These are phyloP conservation scores for Talaromyces sp. DNA, from an alignment of 2,329 filamentous ascomycete genomes.

Conservation along the genomic window DNA sequence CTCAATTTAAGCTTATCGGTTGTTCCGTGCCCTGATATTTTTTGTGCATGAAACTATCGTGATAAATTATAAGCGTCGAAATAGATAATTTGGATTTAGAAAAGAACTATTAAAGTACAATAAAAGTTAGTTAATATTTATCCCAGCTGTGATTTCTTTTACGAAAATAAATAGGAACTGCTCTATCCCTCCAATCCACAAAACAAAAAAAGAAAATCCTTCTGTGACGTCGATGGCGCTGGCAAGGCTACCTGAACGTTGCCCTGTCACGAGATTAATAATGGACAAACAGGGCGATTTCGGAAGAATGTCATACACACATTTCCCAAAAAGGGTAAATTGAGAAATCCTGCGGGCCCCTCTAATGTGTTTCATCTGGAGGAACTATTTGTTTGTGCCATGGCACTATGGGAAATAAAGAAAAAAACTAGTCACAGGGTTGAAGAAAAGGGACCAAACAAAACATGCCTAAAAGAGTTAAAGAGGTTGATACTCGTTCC, in stretches of 20 bases:
- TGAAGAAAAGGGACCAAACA: neutral
- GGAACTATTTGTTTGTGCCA: neutral
- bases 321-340: neutral
- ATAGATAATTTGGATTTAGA: neutral
- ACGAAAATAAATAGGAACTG: neutral
- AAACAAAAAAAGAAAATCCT: neutral
- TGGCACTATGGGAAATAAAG: neutral
- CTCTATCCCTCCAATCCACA: neutral
- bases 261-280: neutral
- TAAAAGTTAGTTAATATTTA: neutral
- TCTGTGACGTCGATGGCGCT: neutral
- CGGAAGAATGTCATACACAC: neutral
- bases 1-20: neutral
- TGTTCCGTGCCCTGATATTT: neutral
- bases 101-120: neutral
- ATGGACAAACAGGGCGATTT: neutral
- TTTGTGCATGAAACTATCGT: neutral
- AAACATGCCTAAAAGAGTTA: neutral
- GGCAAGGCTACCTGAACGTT: neutral
- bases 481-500: neutral
- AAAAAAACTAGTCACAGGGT: neutral
- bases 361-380: neutral
- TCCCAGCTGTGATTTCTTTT: no score
- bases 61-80: neutral
- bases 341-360: neutral